These are phyloP conservation scores for Lichtheimia corymbifera DNA, from an alignment of 371 early-diverging fungal species.

Conservation along the genomic window DNA sequence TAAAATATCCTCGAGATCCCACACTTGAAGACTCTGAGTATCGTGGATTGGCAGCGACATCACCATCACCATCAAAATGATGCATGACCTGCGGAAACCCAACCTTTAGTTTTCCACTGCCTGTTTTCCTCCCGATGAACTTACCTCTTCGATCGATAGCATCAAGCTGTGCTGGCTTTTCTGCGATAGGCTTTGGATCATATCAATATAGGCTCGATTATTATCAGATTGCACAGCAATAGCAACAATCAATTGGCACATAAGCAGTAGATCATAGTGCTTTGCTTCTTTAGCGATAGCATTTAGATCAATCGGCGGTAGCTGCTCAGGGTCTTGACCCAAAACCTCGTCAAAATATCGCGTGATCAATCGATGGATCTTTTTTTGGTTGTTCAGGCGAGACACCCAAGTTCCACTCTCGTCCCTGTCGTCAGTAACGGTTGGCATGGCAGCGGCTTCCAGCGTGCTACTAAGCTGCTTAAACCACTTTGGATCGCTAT, in stretches of 20 bases:
- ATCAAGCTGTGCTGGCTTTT: conserved; percentile 85
- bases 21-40: conserved; percentile 32
- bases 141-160: conserved; percentile 84
- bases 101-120: background rate
- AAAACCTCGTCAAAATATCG: conserved; percentile 89
- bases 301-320: conserved; percentile 69
- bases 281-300: conserved; percentile 85
- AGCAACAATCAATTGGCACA: conserved; percentile 81
- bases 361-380: conserved; percentile 80
- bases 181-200: conserved; percentile 82
- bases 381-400: conserved; percentile 88
- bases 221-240: conserved; percentile 88
- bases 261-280: conserved; percentile 66
- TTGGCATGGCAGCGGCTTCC: conserved; percentile 21
- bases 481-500: conserved; percentile 90
- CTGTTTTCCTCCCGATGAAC: background rate
- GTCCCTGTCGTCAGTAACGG: conserved; percentile 24
- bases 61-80: conserved; percentile 38
- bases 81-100: conserved; percentile 33
- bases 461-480: conserved; percentile 49
- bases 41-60: conserved; percentile 31
- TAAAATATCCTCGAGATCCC: conserved; percentile 20
- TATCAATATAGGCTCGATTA: conserved; percentile 81
- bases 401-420: conserved; percentile 82
- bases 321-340: conserved; percentile 57